These are phyloP conservation scores for Kernera saxatilis DNA, from an alignment of 345 rosid genomes.

Conservation along the genomic window DNA sequence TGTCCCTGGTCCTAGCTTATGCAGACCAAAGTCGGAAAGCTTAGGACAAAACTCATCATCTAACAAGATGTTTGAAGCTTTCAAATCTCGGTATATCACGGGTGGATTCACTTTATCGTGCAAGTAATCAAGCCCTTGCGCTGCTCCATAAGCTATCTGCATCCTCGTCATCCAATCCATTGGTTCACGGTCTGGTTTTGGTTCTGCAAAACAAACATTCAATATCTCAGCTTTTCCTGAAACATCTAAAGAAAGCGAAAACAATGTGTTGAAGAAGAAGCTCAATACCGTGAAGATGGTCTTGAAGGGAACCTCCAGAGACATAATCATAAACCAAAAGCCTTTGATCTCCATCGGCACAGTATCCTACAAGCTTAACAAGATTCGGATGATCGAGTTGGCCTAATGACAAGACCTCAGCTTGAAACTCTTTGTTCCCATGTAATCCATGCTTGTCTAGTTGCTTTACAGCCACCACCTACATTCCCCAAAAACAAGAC, in stretches of 20 bases:
- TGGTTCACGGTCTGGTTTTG: constrained; percentile 24
- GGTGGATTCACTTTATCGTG: constrained; percentile 54
- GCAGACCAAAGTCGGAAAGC: constrained; percentile 61
- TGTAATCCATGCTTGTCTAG: constrained; percentile 57
- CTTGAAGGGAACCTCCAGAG: constrained; percentile 45
- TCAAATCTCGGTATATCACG: constrained; percentile 53
- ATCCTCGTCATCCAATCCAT: constrained; percentile 59
- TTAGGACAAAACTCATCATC: constrained; percentile 44
- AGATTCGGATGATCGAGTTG: constrained; percentile 48
- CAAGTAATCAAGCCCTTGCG: constrained; percentile 64
- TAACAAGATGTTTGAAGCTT: constrained; percentile 58
- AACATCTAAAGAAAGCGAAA: neutral
- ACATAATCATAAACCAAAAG: constrained; percentile 53
- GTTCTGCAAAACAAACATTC: constrained; percentile 26
- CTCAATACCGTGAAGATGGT: constrained; percentile 48
- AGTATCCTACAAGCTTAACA: constrained; percentile 52
- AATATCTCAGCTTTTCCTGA: neutral
- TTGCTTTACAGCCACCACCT: constrained; percentile 71
- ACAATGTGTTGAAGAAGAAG: neutral
- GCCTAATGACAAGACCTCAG: constrained; percentile 43
- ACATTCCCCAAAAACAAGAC: neutral
- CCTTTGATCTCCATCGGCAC: constrained; percentile 76
- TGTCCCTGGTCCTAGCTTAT: constrained; percentile 41
- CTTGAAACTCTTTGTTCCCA: constrained; percentile 55
- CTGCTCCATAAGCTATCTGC: constrained; percentile 55